These are phyloP conservation scores for Nadsonia commutata DNA, from an alignment of 1,139 yeast genomes.

Conservation along the genomic window DNA sequence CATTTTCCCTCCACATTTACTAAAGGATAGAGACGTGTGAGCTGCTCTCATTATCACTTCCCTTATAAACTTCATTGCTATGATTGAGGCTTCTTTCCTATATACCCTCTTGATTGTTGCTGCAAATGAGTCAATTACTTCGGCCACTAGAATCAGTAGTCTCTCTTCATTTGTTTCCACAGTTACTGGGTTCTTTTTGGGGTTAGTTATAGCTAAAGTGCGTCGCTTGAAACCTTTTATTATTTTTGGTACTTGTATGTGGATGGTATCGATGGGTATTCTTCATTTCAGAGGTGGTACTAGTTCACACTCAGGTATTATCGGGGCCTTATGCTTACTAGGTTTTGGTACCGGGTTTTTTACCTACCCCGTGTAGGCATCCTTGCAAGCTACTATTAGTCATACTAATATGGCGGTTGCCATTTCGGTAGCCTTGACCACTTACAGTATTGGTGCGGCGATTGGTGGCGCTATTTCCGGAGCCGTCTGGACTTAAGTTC, in stretches of 20 bases:
- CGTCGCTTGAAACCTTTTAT: conserved; percentile 47
- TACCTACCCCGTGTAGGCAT: conserved; percentile 12
- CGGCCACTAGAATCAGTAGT: conserved; percentile 50
- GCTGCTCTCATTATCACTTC: conserved; percentile 44
- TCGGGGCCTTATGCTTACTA: conserved; percentile 11
- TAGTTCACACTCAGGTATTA: conserved; percentile 9
- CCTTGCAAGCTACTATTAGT: conserved; percentile 12
- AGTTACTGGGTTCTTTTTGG: conserved; percentile 45
- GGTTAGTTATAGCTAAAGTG: conserved; percentile 35
- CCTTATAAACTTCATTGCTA: conserved; percentile 44
- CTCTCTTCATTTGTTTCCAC: conserved; percentile 52
- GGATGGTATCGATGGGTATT: conserved; percentile 43
- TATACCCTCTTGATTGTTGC: conserved; percentile 52
- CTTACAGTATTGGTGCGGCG: conserved; percentile 11
- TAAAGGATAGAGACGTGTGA: conserved; percentile 57
- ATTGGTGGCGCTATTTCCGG: conserved; percentile 12
- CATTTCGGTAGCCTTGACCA: conserved; percentile 14
- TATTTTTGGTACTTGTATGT: conserved; percentile 37
- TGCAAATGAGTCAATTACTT: conserved; percentile 35
- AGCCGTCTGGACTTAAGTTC: conserved; percentile 9
- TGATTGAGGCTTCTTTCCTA: conserved; percentile 55
- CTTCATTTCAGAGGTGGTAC: conserved; percentile 9
- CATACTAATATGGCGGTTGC: conserved; percentile 14
- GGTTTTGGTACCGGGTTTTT: conserved; percentile 14
- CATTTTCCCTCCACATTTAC: conserved; percentile 39